Base-by-base conservation (phyloP, 2,329 filamentous ascomycete species). In the Ceratocystis harringtonii region DNA sequence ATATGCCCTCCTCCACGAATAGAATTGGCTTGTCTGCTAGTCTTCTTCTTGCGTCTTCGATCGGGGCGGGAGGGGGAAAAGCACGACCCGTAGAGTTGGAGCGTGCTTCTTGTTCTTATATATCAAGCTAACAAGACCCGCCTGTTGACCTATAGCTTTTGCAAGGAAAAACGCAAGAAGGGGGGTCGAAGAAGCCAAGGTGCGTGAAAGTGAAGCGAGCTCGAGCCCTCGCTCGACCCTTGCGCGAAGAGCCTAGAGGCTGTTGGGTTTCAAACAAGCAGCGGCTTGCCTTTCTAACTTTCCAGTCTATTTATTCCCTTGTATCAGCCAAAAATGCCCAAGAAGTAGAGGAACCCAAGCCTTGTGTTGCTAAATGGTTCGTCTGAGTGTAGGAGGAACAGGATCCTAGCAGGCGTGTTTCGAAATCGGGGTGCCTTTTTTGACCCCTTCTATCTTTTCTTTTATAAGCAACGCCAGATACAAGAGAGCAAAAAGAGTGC, bases 41-140 rank as follows among this genome's bases (percentile, higher is more conserved):
- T 58, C 55, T 41, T 41, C 12, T 41, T 41, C 36, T 41, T 41
- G 36, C 36, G 55, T 58, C 55, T 58, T 58, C 55, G 25, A 58
- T 36, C 48, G 3, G 10, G 36, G 55, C 55, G 55, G 55, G 55
- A 58, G 55, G 55, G 55, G 55, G n/a, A 19, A n/a, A 41, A 41
- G 36, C 36, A 41, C 55, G 10, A 58, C 25, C 55, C 32, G 55
- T n/a, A 58, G 55, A 28, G 55, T 58, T 58, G 55, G 55, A 17
- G 55, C 55, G 55, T 58, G 55, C 55, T 58, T 58, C 55, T 58
- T 58, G 28, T 19, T 58, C 55, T 58, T 58, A 58, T 58, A 58
- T 58, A 58, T 30, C 55, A 58, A 8, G 7, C 55, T 30, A 58
- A n/a, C 55, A 58, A 41, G 48, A 22, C 17, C 28, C 30, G 55